Percentiles rank a stretch among this genome's conserved stretches.
Conservation (phyloP, 2,329 filamentous ascomycete species). For the Fusarium praegraminearum region DNA sequence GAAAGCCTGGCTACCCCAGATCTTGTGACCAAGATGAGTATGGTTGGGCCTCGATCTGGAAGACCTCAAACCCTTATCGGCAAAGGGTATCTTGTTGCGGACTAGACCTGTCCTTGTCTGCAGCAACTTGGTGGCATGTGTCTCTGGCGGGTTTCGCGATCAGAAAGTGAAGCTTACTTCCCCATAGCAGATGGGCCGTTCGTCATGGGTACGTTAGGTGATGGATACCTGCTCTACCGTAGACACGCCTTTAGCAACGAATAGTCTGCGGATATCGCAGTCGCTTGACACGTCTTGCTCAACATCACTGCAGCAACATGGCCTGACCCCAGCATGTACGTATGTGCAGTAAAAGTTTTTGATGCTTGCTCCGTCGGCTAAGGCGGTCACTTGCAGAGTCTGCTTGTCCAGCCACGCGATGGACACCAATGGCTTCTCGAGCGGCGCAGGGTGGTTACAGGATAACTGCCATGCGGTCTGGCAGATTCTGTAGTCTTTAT, state of each 20-base stretch:
- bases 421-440: conserved; percentile 31
- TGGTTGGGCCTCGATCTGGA: conserved; percentile 29
- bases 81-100: conserved; percentile 26
- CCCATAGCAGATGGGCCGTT: conserved; percentile 20
- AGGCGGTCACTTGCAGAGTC: conserved; percentile 34
- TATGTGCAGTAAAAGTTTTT: conserved; percentile 7
- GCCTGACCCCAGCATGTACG: conserved; percentile 33
- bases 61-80: conserved; percentile 22
- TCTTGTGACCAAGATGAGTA: conserved; percentile 20
- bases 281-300: conserved; percentile 26
- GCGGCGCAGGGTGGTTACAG: conserved; percentile 34
- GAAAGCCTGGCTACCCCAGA: conserved; percentile 37
- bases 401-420: conserved; percentile 21
- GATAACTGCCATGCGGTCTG: conserved; percentile 28
- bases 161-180: conserved; percentile 18
- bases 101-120: conserved; percentile 18
- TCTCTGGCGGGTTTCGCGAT: conserved; percentile 25
- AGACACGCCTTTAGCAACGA: conserved; percentile 30
- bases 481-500: conserved; percentile 8
- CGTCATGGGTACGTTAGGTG: conserved; percentile 30
- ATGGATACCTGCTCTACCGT: conserved; percentile 27
- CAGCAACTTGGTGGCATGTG: conserved; percentile 18
- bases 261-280: conserved; percentile 22
- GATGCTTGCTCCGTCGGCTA: conserved; percentile 27
- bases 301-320: conserved; percentile 43